Percentiles rank a stretch among this genome's conserved stretches.
phyloP scores from a whole-genome alignment of 2,329 filamentous ascomycete species.

The Bipolaris zeicola region DNA sequence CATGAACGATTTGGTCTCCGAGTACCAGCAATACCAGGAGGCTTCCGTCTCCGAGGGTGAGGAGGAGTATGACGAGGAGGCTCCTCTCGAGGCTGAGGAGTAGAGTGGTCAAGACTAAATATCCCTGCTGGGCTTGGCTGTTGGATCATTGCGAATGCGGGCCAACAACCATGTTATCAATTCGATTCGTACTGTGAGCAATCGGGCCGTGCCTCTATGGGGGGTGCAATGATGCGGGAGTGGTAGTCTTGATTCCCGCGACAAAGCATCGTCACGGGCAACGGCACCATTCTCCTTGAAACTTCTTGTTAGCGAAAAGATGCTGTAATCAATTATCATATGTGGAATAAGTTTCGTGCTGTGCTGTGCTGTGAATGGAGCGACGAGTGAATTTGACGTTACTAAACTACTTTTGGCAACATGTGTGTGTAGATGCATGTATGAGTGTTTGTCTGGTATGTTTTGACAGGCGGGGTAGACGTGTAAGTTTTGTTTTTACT shows the following conservation, averaged over 20 bases:
- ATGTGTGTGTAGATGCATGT: not conserved
- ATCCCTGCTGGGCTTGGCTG: slow-evolving; percentile 26
- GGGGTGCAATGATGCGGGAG: slow-evolving; percentile 17
- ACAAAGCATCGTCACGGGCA: slow-evolving; percentile 19
- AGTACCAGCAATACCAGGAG: slow-evolving; percentile 99
- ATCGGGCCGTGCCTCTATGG: slow-evolving; percentile 24
- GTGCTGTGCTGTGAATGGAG: not conserved
- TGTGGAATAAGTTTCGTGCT: not conserved
- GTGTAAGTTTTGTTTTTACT: not conserved
- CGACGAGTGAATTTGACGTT: not conserved
- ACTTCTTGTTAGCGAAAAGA: slow-evolving; percentile 46
- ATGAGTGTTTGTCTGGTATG: not conserved
- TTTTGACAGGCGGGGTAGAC: not conserved
- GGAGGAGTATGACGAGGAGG: slow-evolving; percentile 92
- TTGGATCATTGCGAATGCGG: slow-evolving; percentile 21
- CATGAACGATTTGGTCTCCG: slow-evolving; percentile 99
- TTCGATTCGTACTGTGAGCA: slow-evolving; percentile 37
- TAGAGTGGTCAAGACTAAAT: slow-evolving; percentile 32
- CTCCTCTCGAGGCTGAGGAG: slow-evolving; percentile 73
- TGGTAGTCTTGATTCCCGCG: slow-evolving; percentile 22
- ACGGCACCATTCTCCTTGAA: slow-evolving; percentile 32
- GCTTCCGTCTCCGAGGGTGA: slow-evolving; percentile 96
- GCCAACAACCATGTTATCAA: slow-evolving; percentile 15
- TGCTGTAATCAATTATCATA: slow-evolving; percentile 35
- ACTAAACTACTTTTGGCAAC: not conserved